phyloP scores from a whole-genome alignment of 1,284 basidiomycete genomes.

The Ustilago xerochloae region DNA sequence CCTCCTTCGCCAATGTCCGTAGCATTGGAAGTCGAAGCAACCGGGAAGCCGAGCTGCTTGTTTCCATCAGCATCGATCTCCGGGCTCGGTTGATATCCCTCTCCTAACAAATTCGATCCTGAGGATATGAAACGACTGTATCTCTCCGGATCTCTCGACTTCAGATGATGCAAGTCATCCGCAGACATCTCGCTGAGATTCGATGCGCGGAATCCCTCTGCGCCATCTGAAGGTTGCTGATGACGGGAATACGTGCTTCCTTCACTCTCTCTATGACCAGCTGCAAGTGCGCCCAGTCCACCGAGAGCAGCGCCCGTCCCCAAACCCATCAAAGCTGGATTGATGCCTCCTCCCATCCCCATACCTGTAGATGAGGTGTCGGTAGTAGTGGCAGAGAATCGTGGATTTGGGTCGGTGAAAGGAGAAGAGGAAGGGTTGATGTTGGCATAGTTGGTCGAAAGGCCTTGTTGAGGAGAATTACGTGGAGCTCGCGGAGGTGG shows the following conservation, averaged over 20 bases:
- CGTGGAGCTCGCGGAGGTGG: constrained; percentile 44
- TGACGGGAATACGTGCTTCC: constrained; percentile 35
- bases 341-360: constrained; percentile 10
- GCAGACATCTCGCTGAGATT: constrained; percentile 24
- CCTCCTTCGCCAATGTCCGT: background rate
- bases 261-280: constrained; percentile 51
- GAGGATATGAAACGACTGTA: constrained; percentile 56
- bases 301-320: constrained; percentile 27
- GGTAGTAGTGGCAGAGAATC: constrained; percentile 19
- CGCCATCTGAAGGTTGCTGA: background rate
- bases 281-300: constrained; percentile 49
- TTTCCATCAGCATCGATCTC: constrained; percentile 4
- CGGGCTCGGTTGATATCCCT: constrained; percentile 24
- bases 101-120: constrained; percentile 47
- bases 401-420: background rate
- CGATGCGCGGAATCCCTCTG: constrained; percentile 8
- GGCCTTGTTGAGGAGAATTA: constrained; percentile 3
- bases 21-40: no score
- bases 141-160: constrained; percentile 31
- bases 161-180: constrained; percentile 30
- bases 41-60: constrained; percentile 8
- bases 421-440: constrained; percentile 6
- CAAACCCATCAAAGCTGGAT: constrained; percentile 37
- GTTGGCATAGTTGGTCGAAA: constrained; percentile 10
- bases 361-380: constrained; percentile 11